Conservation (phyloP, 192 early-diverging fungal genomes). For the Entomortierella chlamydospora region DNA sequence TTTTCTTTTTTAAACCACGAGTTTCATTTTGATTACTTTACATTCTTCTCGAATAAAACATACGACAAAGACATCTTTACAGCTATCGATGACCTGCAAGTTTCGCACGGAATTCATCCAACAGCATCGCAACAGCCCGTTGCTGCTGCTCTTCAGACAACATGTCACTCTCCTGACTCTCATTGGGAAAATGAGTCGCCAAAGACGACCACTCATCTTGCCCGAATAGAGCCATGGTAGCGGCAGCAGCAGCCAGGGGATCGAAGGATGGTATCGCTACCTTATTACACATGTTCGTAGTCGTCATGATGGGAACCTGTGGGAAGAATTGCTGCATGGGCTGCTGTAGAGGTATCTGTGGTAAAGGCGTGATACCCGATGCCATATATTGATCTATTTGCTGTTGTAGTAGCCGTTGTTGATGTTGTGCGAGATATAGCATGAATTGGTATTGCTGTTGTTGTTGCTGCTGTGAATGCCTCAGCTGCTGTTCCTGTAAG, state of each 20-base stretch:
- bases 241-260: neutral
- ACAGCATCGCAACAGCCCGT: slow-evolving; percentile 3
- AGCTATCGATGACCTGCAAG: neutral
- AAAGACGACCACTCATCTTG: neutral
- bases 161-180: neutral
- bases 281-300: slow-evolving; percentile 16
- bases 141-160: slow-evolving; percentile 16
- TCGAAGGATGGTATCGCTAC: slow-evolving; percentile 1
- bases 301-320: slow-evolving; percentile 9
- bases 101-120: slow-evolving; percentile 4
- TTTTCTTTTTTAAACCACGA: no score
- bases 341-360: slow-evolving; percentile 1
- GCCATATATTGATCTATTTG: neutral
- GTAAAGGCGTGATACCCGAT: neutral
- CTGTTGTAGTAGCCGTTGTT: slow-evolving; percentile 2
- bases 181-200: neutral
- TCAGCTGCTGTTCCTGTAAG: neutral
- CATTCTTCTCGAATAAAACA: no score
- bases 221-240: neutral
- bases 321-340: neutral
- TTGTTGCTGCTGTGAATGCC: slow-evolving; percentile 12
- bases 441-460: slow-evolving; percentile 5
- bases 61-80: neutral
- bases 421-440: slow-evolving; percentile 10
- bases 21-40: no score